Conservation (phyloP, 2,329 filamentous ascomycete genomes). For the Alternaria hordeiaustralica region DNA sequence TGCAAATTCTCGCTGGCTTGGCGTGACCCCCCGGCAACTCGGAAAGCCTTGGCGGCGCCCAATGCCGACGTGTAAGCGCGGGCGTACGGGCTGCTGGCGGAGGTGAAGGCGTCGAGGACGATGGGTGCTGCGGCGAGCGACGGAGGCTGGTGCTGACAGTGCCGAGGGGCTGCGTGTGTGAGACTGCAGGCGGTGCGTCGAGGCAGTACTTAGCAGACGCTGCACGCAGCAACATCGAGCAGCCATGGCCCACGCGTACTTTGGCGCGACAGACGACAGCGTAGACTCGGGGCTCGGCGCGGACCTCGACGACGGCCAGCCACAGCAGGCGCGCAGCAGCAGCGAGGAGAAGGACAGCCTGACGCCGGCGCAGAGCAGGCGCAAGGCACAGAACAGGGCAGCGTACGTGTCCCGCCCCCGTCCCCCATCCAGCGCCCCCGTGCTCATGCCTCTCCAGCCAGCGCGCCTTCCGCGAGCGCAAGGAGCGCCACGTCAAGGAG, state of each 20-base stretch:
- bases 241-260: constrained; percentile 65
- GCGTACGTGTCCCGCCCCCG: constrained; percentile 61
- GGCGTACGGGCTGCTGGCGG: not conserved
- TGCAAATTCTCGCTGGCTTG: constrained; percentile 1
- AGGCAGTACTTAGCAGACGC: not conserved
- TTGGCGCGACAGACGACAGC: constrained; percentile 43
- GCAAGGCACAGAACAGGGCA: constrained; percentile 75
- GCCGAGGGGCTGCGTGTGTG: not conserved
- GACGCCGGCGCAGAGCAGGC: constrained; percentile 59
- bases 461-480: constrained; percentile 93
- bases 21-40: not conserved
- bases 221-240: not conserved
- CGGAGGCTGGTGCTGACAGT: not conserved
- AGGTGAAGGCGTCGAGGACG: not conserved
- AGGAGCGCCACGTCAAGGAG: constrained; percentile 92
- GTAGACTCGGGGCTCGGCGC: constrained; percentile 52
- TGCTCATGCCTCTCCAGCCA: constrained; percentile 65
- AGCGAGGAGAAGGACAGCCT: constrained; percentile 56
- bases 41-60: not conserved
- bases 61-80: not conserved
- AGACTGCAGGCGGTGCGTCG: not conserved
- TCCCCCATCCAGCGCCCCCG: not conserved
- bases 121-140: not conserved
- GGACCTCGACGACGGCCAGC: constrained; percentile 47
- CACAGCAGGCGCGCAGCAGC: constrained; percentile 48